Percentiles rank a stretch among this genome's conserved stretches.
phyloP scores from a whole-genome alignment of 192 early-diverging fungal species.

The Coemansia erecta region DNA sequence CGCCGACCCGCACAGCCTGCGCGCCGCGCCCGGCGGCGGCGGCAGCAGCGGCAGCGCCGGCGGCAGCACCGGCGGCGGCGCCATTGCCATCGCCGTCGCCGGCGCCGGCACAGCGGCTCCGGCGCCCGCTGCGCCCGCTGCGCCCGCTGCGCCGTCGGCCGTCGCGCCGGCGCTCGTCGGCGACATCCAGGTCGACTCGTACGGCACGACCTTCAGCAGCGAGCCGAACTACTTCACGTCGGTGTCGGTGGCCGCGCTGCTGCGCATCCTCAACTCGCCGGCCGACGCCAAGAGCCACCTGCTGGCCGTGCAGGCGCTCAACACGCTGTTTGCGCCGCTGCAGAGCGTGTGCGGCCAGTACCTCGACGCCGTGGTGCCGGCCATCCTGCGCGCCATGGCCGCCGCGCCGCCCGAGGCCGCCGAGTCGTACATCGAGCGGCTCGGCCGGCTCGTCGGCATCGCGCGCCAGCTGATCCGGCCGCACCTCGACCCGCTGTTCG shows the following conservation, averaged over 20 bases:
- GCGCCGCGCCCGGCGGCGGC: no score
- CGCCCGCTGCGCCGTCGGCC: constrained; percentile 22
- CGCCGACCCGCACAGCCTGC: constrained; percentile 77
- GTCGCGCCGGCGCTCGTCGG: constrained; percentile 25
- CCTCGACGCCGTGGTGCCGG: constrained; percentile 68
- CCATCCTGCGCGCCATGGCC: constrained; percentile 83
- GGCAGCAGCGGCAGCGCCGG: neutral
- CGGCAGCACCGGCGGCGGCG: neutral
- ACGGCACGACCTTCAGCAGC: constrained; percentile 24
- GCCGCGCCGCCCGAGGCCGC: constrained; percentile 71
- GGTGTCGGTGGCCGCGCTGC: constrained; percentile 83
- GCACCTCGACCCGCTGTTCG: constrained; percentile 79
- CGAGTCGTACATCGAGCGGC: constrained; percentile 86
- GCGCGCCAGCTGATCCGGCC: constrained; percentile 90
- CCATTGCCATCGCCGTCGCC: neutral
- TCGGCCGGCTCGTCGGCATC: constrained; percentile 79
- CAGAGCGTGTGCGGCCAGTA: constrained; percentile 13
- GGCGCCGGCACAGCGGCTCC: constrained; percentile 5
- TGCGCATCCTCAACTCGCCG: constrained; percentile 85
- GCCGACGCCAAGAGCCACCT: constrained; percentile 79
- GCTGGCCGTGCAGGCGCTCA: constrained; percentile 86
- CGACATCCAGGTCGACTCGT: constrained; percentile 25
- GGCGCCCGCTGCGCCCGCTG: constrained; percentile 29
- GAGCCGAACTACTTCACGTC: constrained; percentile 86
- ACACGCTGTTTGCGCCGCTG: constrained; percentile 88